Evolutionary conservation across 139 green algal genomes (phyloP), one percentile per base, ranked within the genome.

Genomic region (Trebouxia sp.): DNA sequence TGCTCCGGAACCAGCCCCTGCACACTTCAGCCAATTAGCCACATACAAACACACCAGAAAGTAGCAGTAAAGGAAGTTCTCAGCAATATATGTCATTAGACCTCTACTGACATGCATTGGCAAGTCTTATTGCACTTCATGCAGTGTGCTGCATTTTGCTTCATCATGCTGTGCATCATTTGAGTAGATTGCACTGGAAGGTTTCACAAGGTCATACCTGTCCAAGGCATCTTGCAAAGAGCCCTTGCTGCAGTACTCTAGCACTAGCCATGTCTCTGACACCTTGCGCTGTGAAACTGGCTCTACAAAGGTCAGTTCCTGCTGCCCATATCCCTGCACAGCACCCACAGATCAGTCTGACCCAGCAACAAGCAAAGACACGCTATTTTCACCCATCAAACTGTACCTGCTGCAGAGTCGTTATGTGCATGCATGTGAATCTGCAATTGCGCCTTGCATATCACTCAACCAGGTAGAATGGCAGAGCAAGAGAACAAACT

Each of bases 181-280:
- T 35, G 5, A n/a, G n/a, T n/a, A n/a, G 38, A 30, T 17, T 76
- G 39, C 39, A 45, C n/a, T 17, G 26, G 14, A 32, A 37, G 22
- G 10, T 50, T 74, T 9, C 30, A 75, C 15, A n/a, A 30, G 65
- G 26, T n/a, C 69, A 26, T 30, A 26, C 69, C 69, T 77, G 69
- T 77, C 69, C 69, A 77, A 20, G 39, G 69, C 69, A 66, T 82
- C 79, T 42, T 80, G 51, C 39, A 87, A 58, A 11, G 48, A 81
- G 48, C 83, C 83, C 5, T 66, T 70, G 74, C 81, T 65, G 62
- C 74, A 82, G 50, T 72, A 84, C 83, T 87, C 78, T 58, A 84
- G 56, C n/a, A 84, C 50, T 37, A 84, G 43, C 80, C 80, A 84
- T 47, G 80, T 84, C 42, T 84, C 80, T 1, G 43, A 55, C 11